A percentile compares a stretch with the other conserved stretches of the same genome.
phyloP scores from a whole-genome alignment of 2,329 filamentous ascomycete species.

The Aureobasidium sp. region DNA sequence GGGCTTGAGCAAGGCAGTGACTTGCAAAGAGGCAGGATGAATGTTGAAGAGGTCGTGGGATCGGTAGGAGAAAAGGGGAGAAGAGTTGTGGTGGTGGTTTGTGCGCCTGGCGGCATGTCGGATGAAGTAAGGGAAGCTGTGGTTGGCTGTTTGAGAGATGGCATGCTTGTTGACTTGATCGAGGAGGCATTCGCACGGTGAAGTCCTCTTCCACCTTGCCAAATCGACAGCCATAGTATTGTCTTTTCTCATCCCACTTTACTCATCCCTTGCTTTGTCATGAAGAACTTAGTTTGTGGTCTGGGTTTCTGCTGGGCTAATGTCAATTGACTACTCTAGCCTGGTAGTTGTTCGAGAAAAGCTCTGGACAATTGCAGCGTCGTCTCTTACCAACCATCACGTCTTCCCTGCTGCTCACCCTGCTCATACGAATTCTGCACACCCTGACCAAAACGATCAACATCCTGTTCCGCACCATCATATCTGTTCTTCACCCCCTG shows the following conservation, averaged over 20 bases:
- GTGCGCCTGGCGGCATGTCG: slow-evolving; percentile 34
- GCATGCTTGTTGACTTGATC: slow-evolving; percentile 16
- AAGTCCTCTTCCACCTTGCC: no score
- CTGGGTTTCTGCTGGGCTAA: neutral
- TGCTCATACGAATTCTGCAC: slow-evolving; percentile 13
- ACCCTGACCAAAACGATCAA: slow-evolving; percentile 8
- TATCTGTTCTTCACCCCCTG: slow-evolving; percentile 4
- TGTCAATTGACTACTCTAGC: no score
- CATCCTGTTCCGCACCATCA: neutral
- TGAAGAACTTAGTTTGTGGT: neutral
- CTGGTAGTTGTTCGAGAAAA: neutral
- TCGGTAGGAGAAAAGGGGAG: slow-evolving; percentile 26
- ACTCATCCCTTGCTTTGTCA: neutral
- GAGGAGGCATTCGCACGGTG: slow-evolving; percentile 21
- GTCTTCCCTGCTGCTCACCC: slow-evolving; percentile 14
- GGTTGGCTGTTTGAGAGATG: slow-evolving; percentile 15
- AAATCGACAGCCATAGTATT: no score
- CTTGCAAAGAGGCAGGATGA: neutral
- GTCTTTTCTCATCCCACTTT: no score
- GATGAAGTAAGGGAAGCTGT: slow-evolving; percentile 34
- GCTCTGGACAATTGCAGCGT: neutral
- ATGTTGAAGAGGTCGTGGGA: slow-evolving; percentile 5
- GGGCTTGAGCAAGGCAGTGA: slow-evolving; percentile 26
- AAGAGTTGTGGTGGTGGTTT: slow-evolving; percentile 33
- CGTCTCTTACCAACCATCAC: neutral